Conservation (phyloP, 2,329 filamentous ascomycete genomes). For the Penicillium sp. region DNA sequence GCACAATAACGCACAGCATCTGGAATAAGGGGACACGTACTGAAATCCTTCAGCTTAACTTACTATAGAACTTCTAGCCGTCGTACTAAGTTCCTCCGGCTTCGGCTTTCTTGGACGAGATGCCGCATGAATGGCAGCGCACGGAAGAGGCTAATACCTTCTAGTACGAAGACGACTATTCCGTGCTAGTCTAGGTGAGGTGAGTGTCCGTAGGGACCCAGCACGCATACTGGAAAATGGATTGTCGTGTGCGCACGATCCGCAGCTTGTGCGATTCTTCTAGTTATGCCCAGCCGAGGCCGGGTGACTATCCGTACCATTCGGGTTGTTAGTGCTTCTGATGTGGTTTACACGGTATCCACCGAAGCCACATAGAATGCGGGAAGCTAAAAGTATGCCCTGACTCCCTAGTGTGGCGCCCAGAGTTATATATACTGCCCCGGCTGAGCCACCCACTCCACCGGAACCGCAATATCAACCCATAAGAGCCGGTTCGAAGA, state of each 20-base stretch:
- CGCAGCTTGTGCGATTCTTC: background rate
- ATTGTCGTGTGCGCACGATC: background rate
- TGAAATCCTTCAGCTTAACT: background rate
- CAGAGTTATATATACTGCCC: background rate
- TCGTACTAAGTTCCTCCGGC: background rate
- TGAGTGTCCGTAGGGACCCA: conserved; percentile 1
- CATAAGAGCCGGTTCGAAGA: background rate
- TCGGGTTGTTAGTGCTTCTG: background rate
- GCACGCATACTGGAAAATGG: background rate
- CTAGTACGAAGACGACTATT: conserved; percentile 3
- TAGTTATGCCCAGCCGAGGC: background rate
- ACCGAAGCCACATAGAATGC: background rate
- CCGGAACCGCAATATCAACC: background rate
- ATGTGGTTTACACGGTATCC: background rate
- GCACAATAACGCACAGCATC: background rate
- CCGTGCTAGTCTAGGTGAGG: background rate
- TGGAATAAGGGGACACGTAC: background rate
- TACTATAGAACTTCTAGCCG: conserved; percentile 7
- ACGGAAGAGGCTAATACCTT: conserved; percentile 5
- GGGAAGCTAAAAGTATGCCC: background rate
- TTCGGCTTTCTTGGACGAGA: background rate
- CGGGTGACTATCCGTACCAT: background rate
- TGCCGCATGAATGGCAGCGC: background rate
- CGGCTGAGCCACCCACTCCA: background rate
- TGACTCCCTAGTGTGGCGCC: background rate